Evolutionary conservation across 495 filamentous ascomycete genomes (phyloP), one percentile per base, ranked within the genome.

Genomic region (Astrocystis sublimbata): DNA sequence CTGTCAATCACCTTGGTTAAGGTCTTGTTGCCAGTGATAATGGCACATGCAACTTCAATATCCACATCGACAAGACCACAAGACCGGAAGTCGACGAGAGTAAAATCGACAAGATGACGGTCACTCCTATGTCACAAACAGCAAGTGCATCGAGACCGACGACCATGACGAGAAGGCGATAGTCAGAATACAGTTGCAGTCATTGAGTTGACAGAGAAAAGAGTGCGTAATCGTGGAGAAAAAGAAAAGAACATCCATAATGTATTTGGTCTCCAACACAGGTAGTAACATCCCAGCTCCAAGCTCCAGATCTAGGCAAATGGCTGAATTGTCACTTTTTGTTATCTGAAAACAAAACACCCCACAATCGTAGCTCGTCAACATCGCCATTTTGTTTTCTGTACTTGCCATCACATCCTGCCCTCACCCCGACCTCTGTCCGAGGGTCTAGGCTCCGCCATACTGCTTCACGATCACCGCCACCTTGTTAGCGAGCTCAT

Each of bases 401-500:
- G 12, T 23, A 8, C 13, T 45, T 24, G 8, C 6, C 13, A 24
- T 54, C 28, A 38, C 15, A 31, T 17, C 31, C 21, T 30, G 23
- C 51, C 17, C 24, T 45, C 31, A 23, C 17, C 9, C 10, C 13
- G 10, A n/a, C 6, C 24, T 30, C 5, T 28, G 26, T 47, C 23
- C 12, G 43, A 6, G 12, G 3, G 43, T 26, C 7, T 56, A 54
- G 41, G 17, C 51, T 43, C 67, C 51, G 49, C 70, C 69, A 57
- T 71, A 74, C 43, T 69, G 69, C 50, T 76, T 78, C 46, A 96
- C 88, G 54, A 94, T 85, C 46, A 84, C 83, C 5, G 90, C 87
- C 33, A 97, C 90, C 64, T 91, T 87, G 50, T 86, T 88, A 40
- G 92, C 92, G 42, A 97, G 82, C 70, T 96, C 92, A 68, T 94